Base-by-base conservation (phyloP, 2,329 filamentous ascomycete genomes). In the Clarireedia hainanense region DNA sequence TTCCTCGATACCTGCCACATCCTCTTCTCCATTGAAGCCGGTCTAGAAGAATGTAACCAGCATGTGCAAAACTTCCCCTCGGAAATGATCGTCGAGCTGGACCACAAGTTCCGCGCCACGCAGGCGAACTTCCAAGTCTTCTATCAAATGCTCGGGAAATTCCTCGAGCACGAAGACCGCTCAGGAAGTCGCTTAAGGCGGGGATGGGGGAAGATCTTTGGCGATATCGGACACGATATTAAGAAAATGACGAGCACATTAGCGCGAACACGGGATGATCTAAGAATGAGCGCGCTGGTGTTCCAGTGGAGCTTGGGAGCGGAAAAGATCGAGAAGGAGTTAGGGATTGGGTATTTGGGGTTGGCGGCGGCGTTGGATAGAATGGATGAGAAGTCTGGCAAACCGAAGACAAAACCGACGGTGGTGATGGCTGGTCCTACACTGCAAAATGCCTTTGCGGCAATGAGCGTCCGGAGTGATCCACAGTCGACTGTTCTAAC, bases 1-100 rank as follows among this genome's bases (percentile, higher is more conserved):
- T 86, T 88, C 64, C 76, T 89, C 57, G 83, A 87, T 55, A 80
- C 82, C 5, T 85, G 80, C 67, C 78, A 83, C 53, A 79, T 83
- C 43, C 73, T 88, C 43, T 86, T 83, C 75, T 79, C 81, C n/a
- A 83, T 88, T 59, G 83, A 87, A 68, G 78, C 81, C 23, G 85
- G 85, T 5, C 74, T 88, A 52, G 69, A 72, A n/a, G 78, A 83
- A 62, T 77, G 74, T 46, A 69, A 74, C 30, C 74, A 75, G 42
- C 75, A 74, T 20, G 71, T 73, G 15, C 78, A 80, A 60, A 71
- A 74, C 15, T 75, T 87, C 17, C 81, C 84, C 0, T 63, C 70
- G 4, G 83, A 87, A 55, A 79, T 86, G 68, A 74, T 80, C 30
- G 71, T 75, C n/a, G 84, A 86, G 68, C 74, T 88, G 47, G 80